Conservation (phyloP, 441 rosid genomes). For the Bocquillonia castaneifolia region DNA sequence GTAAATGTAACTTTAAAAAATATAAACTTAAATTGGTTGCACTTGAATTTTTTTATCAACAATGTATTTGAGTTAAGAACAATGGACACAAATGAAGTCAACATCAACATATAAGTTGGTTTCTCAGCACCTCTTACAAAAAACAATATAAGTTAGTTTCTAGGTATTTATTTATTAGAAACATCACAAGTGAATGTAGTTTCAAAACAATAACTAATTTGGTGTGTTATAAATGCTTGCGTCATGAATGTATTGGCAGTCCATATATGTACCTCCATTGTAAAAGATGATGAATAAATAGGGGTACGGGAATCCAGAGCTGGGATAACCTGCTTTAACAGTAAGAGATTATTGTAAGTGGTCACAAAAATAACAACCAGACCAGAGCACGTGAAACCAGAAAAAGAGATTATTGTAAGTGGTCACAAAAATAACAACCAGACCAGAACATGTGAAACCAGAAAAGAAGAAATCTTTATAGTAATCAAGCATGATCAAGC, state of each 20-base stretch:
- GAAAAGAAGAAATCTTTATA: not conserved
- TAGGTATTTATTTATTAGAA: not conserved
- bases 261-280: conserved; percentile 71
- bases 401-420: conserved; percentile 22
- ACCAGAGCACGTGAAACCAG: conserved; percentile 58
- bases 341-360: conserved; percentile 8
- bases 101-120: not conserved
- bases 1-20: not conserved
- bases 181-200: not conserved
- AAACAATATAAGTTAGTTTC: not conserved
- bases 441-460: conserved; percentile 10
- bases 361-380: not conserved
- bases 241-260: conserved; percentile 3
- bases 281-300: conserved; percentile 87
- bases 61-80: conserved; percentile 6
- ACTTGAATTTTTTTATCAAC: not conserved
- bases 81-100: conserved; percentile 10
- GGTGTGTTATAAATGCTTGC: not conserved
- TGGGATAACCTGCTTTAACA: conserved; percentile 72
- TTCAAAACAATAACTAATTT: not conserved
- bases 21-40: conserved; percentile 1
- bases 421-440: not conserved
- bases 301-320: conserved; percentile 81
- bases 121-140: not conserved
- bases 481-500: not conserved